Percentiles rank a stretch among this genome's conserved stretches.
phyloP scores from a whole-genome alignment of 495 filamentous ascomycete species.

The Aspergillus avenaceus region DNA sequence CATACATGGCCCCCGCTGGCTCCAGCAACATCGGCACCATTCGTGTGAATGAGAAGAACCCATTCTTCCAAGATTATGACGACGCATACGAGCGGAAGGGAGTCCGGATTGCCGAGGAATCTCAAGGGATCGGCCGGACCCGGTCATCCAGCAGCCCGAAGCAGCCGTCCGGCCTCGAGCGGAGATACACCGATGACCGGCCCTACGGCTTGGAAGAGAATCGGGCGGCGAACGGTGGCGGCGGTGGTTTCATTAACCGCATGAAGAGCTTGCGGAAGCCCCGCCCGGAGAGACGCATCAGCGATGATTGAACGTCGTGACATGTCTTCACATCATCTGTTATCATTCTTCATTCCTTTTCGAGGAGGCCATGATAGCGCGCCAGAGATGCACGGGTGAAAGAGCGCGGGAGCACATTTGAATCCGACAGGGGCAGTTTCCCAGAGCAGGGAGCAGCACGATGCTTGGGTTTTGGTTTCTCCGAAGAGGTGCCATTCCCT shows the following conservation, averaged over 20 bases:
- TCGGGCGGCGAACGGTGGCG: constrained; percentile 33
- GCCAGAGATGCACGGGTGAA: not conserved
- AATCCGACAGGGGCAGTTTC: not conserved
- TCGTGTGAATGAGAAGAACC: constrained; percentile 59
- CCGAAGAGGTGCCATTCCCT: too few relatives aligned
- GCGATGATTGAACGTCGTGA: constrained; percentile 23
- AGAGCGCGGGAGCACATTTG: not conserved
- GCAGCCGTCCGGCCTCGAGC: constrained; percentile 53
- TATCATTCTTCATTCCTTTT: not conserved
- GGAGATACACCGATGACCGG: constrained; percentile 66
- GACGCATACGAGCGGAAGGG: constrained; percentile 68
- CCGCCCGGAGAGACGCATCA: constrained; percentile 41
- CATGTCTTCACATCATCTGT: not conserved
- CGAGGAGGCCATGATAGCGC: not conserved
- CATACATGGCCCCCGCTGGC: constrained; percentile 27
- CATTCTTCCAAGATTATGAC: constrained; percentile 84
- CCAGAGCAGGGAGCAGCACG: not conserved
- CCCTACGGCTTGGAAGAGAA: constrained; percentile 34
- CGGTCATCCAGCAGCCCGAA: constrained; percentile 63
- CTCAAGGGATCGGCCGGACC: constrained; percentile 34
- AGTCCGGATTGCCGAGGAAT: constrained; percentile 53
- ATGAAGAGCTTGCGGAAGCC: constrained; percentile 80
- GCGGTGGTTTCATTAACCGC: constrained; percentile 70
- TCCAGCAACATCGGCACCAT: constrained; percentile 30
- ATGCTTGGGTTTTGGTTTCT: not conserved